A percentile compares a stretch with the other conserved stretches of the same genome.
Evolutionary conservation across 176 grass and related monocot species (phyloP).

Genomic region (Eremochloa ophiuroides): DNA sequence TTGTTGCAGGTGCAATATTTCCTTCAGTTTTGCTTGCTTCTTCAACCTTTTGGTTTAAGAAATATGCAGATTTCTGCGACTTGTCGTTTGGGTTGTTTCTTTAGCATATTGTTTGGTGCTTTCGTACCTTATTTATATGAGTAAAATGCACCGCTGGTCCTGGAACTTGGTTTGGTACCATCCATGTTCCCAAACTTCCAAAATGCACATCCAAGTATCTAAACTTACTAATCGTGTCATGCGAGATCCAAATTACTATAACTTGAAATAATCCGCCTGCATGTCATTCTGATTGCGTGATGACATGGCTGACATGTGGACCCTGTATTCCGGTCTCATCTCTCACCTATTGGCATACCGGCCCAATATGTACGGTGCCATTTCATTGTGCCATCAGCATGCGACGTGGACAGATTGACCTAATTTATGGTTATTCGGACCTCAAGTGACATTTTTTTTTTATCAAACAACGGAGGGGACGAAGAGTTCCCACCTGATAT

Average conservation of each 20-base stretch:
- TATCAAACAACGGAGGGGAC: no score
- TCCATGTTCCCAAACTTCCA: not conserved
- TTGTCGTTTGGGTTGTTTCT: not conserved
- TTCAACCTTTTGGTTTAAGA: not conserved
- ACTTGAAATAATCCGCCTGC: not conserved
- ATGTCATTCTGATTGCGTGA: not conserved
- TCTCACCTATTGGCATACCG: not conserved
- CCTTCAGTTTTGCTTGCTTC: not conserved
- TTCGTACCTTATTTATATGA: no score
- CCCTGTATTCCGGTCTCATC: not conserved
- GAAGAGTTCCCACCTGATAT: no score
- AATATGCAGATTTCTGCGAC: not conserved
- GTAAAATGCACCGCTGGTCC: not conserved
- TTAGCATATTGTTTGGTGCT: not conserved
- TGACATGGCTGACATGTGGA: not conserved
- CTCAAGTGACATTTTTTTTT: not conserved
- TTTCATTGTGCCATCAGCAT: not conserved
- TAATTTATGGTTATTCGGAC: not conserved
- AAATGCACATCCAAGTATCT: not conserved
- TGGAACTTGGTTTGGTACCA: not conserved
- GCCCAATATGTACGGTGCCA: not conserved
- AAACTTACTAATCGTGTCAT: not conserved
- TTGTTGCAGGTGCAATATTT: slow-evolving; percentile 71
- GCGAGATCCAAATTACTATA: not conserved
- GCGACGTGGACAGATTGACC: not conserved